Evolutionary conservation across 2,329 filamentous ascomycete genomes (phyloP).

Genomic region (Trichoderma sp.): DNA sequence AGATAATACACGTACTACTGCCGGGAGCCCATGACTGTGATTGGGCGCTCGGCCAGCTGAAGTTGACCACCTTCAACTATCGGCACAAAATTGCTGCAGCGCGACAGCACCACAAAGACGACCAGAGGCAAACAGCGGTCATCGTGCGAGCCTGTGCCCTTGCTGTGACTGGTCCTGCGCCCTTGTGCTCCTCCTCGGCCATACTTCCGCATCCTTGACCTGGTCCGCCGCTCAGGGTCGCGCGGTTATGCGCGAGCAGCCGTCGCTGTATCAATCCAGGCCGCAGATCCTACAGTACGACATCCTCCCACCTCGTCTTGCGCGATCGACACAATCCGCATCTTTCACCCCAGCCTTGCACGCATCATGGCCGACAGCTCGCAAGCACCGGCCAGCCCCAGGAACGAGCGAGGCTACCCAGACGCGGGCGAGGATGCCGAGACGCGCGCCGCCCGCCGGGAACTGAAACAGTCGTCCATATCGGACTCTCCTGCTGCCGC

Average conservation of each 20-base stretch:
- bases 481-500: constrained; percentile 48
- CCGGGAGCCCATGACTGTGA: constrained; percentile 6
- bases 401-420: constrained; percentile 39
- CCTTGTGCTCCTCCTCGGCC: neutral
- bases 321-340: constrained; percentile 27
- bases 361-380: constrained; percentile 49
- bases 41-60: constrained; percentile 10
- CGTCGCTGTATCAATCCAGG: constrained; percentile 12
- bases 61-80: constrained; percentile 21
- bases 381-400: constrained; percentile 46
- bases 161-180: neutral
- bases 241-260: constrained; percentile 26
- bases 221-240: constrained; percentile 11
- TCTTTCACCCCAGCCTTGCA: constrained; percentile 29
- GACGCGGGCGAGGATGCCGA: constrained; percentile 60
- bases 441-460: constrained; percentile 64
- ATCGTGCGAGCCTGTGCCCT: neutral
- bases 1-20: neutral
- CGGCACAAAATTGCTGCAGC: constrained; percentile 18
- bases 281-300: neutral
- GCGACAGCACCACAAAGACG: constrained; percentile 18
- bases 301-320: constrained; percentile 26
- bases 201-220: neutral
- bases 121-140: neutral
- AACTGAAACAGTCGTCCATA: constrained; percentile 65